These are phyloP conservation scores for Wallacemonas sp. DNA, from an alignment of 208 protist genomes.

Conservation along the genomic window DNA sequence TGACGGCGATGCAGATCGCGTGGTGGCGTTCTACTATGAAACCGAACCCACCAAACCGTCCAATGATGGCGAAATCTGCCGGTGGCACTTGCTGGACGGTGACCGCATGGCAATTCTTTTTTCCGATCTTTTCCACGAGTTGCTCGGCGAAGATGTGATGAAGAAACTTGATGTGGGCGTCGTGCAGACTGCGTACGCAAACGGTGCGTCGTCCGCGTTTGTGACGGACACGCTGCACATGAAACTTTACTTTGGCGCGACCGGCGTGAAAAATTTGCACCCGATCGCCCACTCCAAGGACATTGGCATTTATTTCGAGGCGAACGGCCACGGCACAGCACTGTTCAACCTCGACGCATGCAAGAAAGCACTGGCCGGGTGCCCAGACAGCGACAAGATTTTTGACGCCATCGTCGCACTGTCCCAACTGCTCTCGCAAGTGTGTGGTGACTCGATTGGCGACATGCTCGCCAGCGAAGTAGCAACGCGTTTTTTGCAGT, in stretches of 20 bases:
- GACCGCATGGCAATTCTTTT: constrained; percentile 83
- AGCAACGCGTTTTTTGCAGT: constrained; percentile 35
- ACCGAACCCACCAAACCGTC: not conserved
- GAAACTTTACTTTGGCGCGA: constrained; percentile 59
- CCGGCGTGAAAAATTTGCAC: constrained; percentile 96
- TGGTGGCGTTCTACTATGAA: constrained; percentile 75
- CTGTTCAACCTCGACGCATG: constrained; percentile 55
- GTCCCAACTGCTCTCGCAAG: constrained; percentile 66
- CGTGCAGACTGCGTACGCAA: constrained; percentile 96
- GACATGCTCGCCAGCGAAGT: constrained; percentile 81
- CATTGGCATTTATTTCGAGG: constrained; percentile 96
- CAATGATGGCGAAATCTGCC: not conserved
- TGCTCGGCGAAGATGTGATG: constrained; percentile 39
- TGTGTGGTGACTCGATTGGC: constrained; percentile 87
- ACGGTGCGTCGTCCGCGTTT: constrained; percentile 91
- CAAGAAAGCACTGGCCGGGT: not conserved
- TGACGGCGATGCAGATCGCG: constrained; percentile 95
- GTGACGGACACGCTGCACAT: constrained; percentile 54
- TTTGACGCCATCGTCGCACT: constrained; percentile 17
- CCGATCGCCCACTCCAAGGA: constrained; percentile 84
- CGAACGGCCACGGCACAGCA: constrained; percentile 96
- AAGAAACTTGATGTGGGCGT: constrained; percentile 65
- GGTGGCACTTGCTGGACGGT: constrained; percentile 74
- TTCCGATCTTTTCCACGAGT: constrained; percentile 51
- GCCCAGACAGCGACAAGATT: not conserved